phyloP scores from a whole-genome alignment of 1,284 basidiomycete species.

The Rugosomyces carneus region DNA sequence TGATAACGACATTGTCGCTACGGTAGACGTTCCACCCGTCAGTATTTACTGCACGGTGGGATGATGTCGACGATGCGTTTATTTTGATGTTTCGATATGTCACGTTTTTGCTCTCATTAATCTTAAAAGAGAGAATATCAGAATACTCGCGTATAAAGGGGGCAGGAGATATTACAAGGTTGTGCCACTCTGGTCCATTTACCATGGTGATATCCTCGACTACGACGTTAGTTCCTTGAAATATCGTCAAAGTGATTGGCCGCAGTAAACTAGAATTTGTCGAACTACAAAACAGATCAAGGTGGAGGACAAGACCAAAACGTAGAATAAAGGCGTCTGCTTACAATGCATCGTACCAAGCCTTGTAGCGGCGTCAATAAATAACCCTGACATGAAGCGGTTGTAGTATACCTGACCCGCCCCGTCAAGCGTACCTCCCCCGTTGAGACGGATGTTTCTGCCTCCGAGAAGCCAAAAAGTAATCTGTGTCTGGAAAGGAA shows the following conservation, averaged over 20 bases:
- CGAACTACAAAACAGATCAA: constrained; percentile 20
- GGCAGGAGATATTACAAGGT: constrained; percentile 36
- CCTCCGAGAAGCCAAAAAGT: constrained; percentile 63
- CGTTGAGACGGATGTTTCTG: constrained; percentile 47
- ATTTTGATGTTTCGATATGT: constrained; percentile 42
- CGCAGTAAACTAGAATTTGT: constrained; percentile 46
- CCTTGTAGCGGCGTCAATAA: constrained; percentile 21
- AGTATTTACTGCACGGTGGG: constrained; percentile 41
- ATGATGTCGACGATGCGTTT: constrained; percentile 39
- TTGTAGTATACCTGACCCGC: constrained; percentile 38
- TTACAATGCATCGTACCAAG: constrained; percentile 54
- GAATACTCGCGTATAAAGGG: background rate
- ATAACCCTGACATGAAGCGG: background rate
- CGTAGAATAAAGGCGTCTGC: constrained; percentile 13
- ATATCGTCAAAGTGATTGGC: constrained; percentile 55
- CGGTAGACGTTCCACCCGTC: constrained; percentile 65
- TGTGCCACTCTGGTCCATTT: constrained; percentile 44
- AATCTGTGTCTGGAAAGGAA: constrained; percentile 51
- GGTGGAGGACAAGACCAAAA: background rate
- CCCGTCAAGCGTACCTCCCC: constrained; percentile 58
- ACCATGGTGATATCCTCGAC: constrained; percentile 47
- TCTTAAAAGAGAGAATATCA: constrained; percentile 18
- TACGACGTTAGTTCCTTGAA: constrained; percentile 49
- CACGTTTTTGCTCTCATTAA: constrained; percentile 42
- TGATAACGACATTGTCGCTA: constrained; percentile 44